Evolutionary conservation across 2,329 filamentous ascomycete genomes (phyloP), one percentile per base, ranked within the genome.

Genomic region (Rhinocladiella mackenziei): DNA sequence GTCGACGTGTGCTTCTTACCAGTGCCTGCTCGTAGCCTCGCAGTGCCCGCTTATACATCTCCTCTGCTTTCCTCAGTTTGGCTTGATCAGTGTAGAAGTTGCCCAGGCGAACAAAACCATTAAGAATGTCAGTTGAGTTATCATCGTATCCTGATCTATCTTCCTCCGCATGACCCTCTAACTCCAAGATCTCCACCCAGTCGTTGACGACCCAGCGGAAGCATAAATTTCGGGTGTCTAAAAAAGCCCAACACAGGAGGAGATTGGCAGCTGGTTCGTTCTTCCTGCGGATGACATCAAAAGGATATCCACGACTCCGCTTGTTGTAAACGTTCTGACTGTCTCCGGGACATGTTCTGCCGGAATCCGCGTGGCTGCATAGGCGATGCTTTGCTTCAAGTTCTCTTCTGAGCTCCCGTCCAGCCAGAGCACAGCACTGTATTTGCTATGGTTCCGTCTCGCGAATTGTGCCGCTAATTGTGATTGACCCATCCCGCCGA

Each of bases 401-500:
- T 13, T 39, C 2, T 39, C 36, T 25, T 28, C 20, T 3, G 38
- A 32, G 13, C 3, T 32, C 2, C 38, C 60, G 42, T 72, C 65
- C 3, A 73, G 34, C 70, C 68, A 74, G 44, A 73, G 62, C 4
- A 66, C 52, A 0, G 65, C 64, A 1, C 62, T 62, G 51, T 68
- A 69, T 7, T 62, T 55, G 11, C 58, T 36, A 20, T 56, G 55
- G 42, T 71, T 49, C 20, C 44, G 47, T 50, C 59, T 62, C 1
- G 59, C 50, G 54, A 65, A 72, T 37, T 60, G 56, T 4, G 68
- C 49, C 7, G 60, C 57, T 14, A 70, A 57, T 49, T 71, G 63
- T 13, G 67, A 70, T 56, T 72, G 71, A 23, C 65, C 68, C 22
- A 71, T 69, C 4, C 67, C 67, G n/a, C 68, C 67, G 1, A 70